These are phyloP conservation scores for Saturnispora sanitii DNA, from an alignment of 805 yeast species.

Conservation along the genomic window DNA sequence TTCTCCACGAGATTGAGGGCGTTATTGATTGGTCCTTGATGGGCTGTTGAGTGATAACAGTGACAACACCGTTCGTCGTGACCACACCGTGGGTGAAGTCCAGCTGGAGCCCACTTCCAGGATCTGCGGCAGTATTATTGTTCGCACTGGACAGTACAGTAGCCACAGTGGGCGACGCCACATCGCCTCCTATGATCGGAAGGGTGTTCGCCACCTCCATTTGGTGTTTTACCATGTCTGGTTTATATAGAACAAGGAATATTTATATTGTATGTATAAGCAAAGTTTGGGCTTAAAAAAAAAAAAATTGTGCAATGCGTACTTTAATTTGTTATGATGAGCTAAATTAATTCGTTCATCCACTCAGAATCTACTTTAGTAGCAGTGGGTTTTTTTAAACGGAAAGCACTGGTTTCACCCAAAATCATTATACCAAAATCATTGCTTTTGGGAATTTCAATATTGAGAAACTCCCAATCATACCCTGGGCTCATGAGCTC, in stretches of 20 bases:
- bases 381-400: not conserved
- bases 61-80: slow-evolving; percentile 4
- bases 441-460: not conserved
- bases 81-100: not conserved
- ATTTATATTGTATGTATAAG: too few relatives aligned
- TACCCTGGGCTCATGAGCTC: slow-evolving; percentile 1
- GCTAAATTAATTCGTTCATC: not conserved
- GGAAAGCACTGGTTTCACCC: not conserved
- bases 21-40: slow-evolving; percentile 1
- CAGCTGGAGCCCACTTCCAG: not conserved
- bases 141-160: not conserved
- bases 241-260: too few relatives aligned
- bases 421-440: not conserved
- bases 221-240: too few relatives aligned
- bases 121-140: slow-evolving; percentile 2
- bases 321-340: not conserved
- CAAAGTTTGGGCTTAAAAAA: too few relatives aligned
- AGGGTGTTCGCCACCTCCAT: too few relatives aligned
- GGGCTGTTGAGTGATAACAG: slow-evolving; percentile 10
- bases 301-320: not conserved
- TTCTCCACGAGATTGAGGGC: slow-evolving; percentile 6
- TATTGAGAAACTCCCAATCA: not conserved
- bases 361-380: not conserved
- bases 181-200: too few relatives aligned
- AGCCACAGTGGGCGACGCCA: not conserved